phyloP scores from a whole-genome alignment of 1,284 basidiomycete genomes.

The Leccinum glutinopallens region DNA sequence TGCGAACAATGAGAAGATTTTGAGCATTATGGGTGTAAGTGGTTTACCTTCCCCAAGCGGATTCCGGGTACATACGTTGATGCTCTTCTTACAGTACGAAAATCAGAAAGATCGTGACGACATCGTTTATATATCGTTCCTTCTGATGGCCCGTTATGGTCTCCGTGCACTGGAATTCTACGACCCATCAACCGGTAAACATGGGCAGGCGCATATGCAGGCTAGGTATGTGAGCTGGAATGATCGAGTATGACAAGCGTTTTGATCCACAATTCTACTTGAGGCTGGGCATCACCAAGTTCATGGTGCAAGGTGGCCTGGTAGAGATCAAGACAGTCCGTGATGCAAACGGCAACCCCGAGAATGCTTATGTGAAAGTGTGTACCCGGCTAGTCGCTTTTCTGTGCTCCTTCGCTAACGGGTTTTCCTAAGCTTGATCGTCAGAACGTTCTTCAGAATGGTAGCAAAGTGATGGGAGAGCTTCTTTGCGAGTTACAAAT shows the following conservation, averaged over 20 bases:
- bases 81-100: constrained; percentile 52
- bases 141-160: constrained; percentile 84
- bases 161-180: constrained; percentile 81
- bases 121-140: constrained; percentile 78
- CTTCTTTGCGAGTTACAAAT: constrained; percentile 79
- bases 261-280: constrained; percentile 3
- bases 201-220: constrained; percentile 93
- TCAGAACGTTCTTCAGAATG: constrained; percentile 61
- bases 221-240: constrained; percentile 55
- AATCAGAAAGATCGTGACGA: constrained; percentile 70
- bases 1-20: constrained; percentile 68
- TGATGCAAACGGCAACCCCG: constrained; percentile 54
- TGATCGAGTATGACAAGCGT: not conserved
- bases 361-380: constrained; percentile 72
- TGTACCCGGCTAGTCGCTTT: constrained; percentile 24
- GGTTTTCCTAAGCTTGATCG: constrained; percentile 61
- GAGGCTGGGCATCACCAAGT: constrained; percentile 80
- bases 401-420: not conserved
- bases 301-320: constrained; percentile 72
- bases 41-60: not conserved
- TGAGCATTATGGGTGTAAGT: constrained; percentile 75
- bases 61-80: not conserved
- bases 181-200: constrained; percentile 77
- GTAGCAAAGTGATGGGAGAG: constrained; percentile 66
- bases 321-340: constrained; percentile 70